Evolutionary conservation across 352 stramenopile species (phyloP), one percentile per base, ranked within the genome.

Genomic region (Globisporangium emineosum): DNA sequence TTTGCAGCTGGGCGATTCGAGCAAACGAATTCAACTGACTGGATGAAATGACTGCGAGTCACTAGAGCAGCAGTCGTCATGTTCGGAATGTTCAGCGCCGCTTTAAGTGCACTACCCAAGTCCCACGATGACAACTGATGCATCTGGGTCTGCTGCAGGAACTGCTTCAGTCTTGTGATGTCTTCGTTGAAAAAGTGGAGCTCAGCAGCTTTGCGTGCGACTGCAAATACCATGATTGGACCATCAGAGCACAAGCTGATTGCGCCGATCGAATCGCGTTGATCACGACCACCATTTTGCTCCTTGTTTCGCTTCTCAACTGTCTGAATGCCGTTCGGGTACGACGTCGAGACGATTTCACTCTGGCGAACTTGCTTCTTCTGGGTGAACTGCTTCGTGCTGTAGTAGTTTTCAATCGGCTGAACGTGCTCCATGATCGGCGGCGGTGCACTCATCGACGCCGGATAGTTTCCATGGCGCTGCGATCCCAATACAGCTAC

Each of bases 141-240:
- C 8, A 93, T 35, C 63, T 86, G 72, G 17, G 80, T 92, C 64
- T 94, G 79, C 3, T 71, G 72, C 21, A 94, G 54, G 40, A 93
- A 92, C 17, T 74, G 54, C 42, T 86, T 87, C 3, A 94, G 60
- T 4, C 79, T 78, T 7, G 64, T 70, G 33, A 94, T 81, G 32
- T 94, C 83, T 40, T 94, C 83, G 40, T 89, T 78, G 75, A 91
- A 94, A 40, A 94, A 91, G 37, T 94, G 80, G 52, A 94, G 66
- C 59, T 94, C 86, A 0, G 82, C 81, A 1, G 86, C 78, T 9
- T 90, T 72, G 3, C 83, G 74, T 1, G 78, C 80, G 23, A 93
- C 80, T 0, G 82, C 83, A 59, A 93, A 94, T 17, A 94, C 86
- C 82, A 94, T 90, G 15, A 93, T 82, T 4, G 86, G 83, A 1